Base-by-base conservation (phyloP, 2,329 filamentous ascomycete genomes). In the Epichloe gansuensis region DNA sequence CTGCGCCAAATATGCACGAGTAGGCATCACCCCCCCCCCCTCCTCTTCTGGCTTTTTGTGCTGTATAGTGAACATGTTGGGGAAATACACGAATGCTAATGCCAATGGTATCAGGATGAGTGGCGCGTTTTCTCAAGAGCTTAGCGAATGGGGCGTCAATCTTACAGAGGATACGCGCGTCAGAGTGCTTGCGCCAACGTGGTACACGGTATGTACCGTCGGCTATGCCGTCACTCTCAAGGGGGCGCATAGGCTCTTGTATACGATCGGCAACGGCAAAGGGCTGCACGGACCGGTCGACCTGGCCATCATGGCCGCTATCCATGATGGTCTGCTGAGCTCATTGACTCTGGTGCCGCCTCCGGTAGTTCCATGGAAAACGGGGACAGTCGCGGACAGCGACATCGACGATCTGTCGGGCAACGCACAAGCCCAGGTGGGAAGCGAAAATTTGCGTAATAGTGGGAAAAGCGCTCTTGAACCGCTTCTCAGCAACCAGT, bases 171-270 rank as follows among this genome's bases (percentile, higher is more conserved):
- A 51, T 9, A 51, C 42, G 3, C 35, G 43, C 12, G 25, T 51
- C n/a, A 23, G 42, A 17, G 23, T 38, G 9, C 21, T 51, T 5
- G 49, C 49, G 3, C 49, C 49, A 9, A 47, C 42, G 3, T 51
- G 49, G 49, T 51, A 51, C 11, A 39, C 15, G n/a, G 49, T 51
- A 17, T 51, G 49, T 11, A 51, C 49, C 3, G 25, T 51, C n/a
- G 49, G 49, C 13, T 51, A 51, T 5, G 49, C 49, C 21, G 21
- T 51, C 13, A 47, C 49, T 15, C 42, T 39, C 21, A 4, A 27
- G 23, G 49, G 49, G 5, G 49, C 49, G 15, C 23, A 38, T 4
- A 47, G 46, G 43, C 49, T 51, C 3, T 23, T 51, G 5, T 51
- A 51, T 17, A 47, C 43, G 12, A 13, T 51, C 6, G 49, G 49